Base-by-base conservation (phyloP, 176 grass and related monocot genomes). In the Lolium multiflorum region DNA sequence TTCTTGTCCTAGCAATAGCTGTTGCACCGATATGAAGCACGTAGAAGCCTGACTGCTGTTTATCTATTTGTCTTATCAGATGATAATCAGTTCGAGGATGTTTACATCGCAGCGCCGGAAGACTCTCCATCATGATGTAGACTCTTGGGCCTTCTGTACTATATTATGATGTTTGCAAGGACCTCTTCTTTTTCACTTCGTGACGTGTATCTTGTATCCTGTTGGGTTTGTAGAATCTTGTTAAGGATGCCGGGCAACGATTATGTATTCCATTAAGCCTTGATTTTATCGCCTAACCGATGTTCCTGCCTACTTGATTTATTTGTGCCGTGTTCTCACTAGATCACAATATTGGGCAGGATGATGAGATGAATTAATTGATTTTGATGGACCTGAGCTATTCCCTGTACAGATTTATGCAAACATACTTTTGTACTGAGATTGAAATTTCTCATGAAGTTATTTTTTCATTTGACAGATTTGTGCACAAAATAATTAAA, bases 31-130 rank as follows among this genome's bases (percentile, higher is more conserved):
- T 31, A 14, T 46, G 43, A 37, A 72, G 7, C 49, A 11, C 2
- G 10, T 4, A 63, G 18, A 62, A 14, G 48, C 43, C 76, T 63
- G 25, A 73, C 63, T 15, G 13, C 3, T 81, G 7, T 47, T 66
- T 82, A 7, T 58, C 17, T 83, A 76, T 85, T 51, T 5, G 83
- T 76, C 79, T 24, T 24, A 76, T 46, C 94, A 94, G 91, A 94
- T 48, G 89, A 87, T 78, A 91, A 87, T 16, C 75, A 84, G 20
- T 94, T 94, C 18, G 91, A 94, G 77, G 88, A 97, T 35, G 78
- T 93, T 56, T 77, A 56, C 49, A 81, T 94, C 21, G 87, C 85
- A 44, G 84, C 87, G 15, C 79, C 88, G 0, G 94, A 93, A 81
- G 85, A 84, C 83, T 86, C 68, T 5, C 89, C 90, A 44, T 87